phyloP scores from a whole-genome alignment of 108 stramenopile species.

The Nitzschia palea region DNA sequence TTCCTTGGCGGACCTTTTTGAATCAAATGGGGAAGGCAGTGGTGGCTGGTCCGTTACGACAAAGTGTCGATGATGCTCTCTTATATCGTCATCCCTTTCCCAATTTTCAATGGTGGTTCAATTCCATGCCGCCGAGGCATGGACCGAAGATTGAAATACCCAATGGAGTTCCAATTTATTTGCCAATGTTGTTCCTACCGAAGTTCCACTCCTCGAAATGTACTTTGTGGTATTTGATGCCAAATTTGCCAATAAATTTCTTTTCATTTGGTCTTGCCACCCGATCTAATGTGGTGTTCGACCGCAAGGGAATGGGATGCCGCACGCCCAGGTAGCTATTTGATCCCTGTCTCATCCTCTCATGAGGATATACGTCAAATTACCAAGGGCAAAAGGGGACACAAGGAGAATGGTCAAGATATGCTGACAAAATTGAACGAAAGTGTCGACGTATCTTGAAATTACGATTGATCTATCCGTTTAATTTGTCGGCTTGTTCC shows the following conservation, averaged over 20 bases:
- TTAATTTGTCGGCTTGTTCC: neutral
- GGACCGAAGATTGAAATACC: constrained; percentile 11
- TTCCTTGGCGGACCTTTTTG: constrained; percentile 9
- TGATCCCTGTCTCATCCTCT: constrained; percentile 6
- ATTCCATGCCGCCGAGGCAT: constrained; percentile 4
- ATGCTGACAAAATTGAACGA: too few relatives aligned
- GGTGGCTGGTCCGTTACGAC: constrained; percentile 4
- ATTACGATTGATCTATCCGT: neutral
- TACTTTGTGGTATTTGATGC: constrained; percentile 31
- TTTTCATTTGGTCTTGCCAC: constrained; percentile 13
- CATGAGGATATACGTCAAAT: constrained; percentile 15
- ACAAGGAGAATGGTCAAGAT: too few relatives aligned
- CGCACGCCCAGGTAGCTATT: neutral
- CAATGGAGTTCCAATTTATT: constrained; percentile 2
- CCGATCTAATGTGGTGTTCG: constrained; percentile 20
- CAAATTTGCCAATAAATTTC: constrained; percentile 17
- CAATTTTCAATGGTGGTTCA: constrained; percentile 7
- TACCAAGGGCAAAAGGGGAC: neutral
- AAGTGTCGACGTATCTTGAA: neutral
- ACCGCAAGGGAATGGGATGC: constrained; percentile 16
- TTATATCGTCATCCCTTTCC: neutral
- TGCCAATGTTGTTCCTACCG: constrained; percentile 8
- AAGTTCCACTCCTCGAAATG: constrained; percentile 23
- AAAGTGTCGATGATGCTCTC: constrained; percentile 10
- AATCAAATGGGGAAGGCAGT: constrained; percentile 1